Evolutionary conservation across 257 asterid genomes (phyloP).

Genomic region (Solanum lycopersicoides): DNA sequence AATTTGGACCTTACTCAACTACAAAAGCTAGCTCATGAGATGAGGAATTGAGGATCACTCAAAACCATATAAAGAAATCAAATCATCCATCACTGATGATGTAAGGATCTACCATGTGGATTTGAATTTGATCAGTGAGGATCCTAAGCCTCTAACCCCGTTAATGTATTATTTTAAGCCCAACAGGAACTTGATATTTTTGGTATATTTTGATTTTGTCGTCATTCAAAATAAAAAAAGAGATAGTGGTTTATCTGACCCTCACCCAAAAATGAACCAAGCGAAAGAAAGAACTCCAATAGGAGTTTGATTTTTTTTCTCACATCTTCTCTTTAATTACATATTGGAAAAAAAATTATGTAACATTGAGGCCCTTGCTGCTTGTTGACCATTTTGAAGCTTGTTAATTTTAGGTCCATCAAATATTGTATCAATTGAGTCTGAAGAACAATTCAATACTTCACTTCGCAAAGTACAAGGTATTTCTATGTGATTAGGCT

Average conservation of each 20-base stretch:
- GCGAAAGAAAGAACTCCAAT: neutral
- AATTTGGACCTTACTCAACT: neutral
- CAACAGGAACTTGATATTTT: neutral
- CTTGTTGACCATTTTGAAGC: neutral
- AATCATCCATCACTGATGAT: neutral
- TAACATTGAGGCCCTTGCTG: neutral
- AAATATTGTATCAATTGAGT: constrained; percentile 59
- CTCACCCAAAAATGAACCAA: neutral
- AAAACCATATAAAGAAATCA: neutral
- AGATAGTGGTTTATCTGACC: neutral
- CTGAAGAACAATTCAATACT: constrained; percentile 68
- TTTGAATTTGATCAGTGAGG: neutral
- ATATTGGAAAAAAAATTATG: neutral
- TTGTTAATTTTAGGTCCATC: constrained; percentile 42
- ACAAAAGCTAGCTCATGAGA: neutral
- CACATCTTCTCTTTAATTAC: neutral
- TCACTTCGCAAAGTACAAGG: constrained; percentile 75
- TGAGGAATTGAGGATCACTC: neutral
- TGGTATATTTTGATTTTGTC: neutral
- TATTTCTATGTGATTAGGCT: constrained; percentile 4
- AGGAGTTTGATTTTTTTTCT: neutral
- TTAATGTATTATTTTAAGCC: neutral
- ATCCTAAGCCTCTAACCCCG: neutral
- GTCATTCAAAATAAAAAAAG: neutral
- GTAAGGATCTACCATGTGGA: neutral